Conservation (phyloP, 331 rosid genomes). For the Saraca asoca region DNA sequence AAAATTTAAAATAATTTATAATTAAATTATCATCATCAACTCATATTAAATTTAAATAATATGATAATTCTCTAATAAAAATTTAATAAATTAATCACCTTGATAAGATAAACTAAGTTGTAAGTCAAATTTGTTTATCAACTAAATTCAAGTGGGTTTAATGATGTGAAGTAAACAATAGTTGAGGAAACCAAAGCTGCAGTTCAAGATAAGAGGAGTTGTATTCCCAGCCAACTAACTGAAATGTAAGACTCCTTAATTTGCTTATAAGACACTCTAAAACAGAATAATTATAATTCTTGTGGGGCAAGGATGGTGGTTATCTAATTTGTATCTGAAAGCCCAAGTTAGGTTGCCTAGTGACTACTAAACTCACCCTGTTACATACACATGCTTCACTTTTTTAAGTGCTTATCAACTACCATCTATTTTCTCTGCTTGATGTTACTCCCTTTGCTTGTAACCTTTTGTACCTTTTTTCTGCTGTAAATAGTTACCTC, state of each 20-base stretch:
- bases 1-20: too few species aligned
- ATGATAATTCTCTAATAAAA: too few species aligned
- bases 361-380: constrained; percentile 18
- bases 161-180: too few species aligned
- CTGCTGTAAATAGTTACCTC: too few species aligned
- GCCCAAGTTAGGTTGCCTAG: constrained; percentile 50
- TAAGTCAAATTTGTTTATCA: too few species aligned
- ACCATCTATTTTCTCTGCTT: constrained; percentile 4
- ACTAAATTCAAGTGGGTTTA: constrained; percentile 28
- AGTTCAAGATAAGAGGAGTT: neutral
- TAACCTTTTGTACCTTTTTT: too few species aligned
- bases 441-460: too few species aligned
- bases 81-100: too few species aligned
- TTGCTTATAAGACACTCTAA: constrained; percentile 78
- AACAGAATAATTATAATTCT: constrained; percentile 34
- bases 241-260: constrained; percentile 27
- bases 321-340: constrained; percentile 46
- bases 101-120: too few species aligned
- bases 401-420: constrained; percentile 25
- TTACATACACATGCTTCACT: constrained; percentile 9
- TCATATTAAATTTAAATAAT: too few species aligned
- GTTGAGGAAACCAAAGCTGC: too few species aligned
- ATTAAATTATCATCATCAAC: too few species aligned
- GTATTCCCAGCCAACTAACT: constrained; percentile 37
- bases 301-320: constrained; percentile 50